These are phyloP conservation scores for Ganoderma sinense DNA, from an alignment of 1,284 basidiomycete genomes.

Conservation along the genomic window DNA sequence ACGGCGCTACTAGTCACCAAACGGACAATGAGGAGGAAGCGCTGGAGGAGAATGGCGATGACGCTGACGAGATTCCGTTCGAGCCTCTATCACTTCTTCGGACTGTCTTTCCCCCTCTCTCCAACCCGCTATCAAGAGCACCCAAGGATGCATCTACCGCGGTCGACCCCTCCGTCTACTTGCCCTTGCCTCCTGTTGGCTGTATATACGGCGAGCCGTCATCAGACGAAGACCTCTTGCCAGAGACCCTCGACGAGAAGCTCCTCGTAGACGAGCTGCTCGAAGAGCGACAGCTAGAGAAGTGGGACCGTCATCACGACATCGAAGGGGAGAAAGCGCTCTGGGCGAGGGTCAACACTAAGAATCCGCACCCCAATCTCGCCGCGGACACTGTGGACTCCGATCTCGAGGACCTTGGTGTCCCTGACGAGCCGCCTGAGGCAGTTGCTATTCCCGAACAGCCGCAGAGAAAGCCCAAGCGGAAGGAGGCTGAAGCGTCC, in stretches of 20 bases:
- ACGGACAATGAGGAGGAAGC: background rate
- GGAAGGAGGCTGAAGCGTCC: background rate
- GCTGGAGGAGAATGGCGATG: conserved; percentile 10
- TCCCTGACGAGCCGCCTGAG: background rate
- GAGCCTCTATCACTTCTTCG: conserved; percentile 29
- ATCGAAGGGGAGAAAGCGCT: conserved; percentile 39
- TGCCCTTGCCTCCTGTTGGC: conserved; percentile 34
- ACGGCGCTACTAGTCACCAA: too few species aligned
- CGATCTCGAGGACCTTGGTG: conserved; percentile 1
- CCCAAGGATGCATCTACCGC: conserved; percentile 8
- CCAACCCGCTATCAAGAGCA: conserved; percentile 28
- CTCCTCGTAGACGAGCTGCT: conserved; percentile 50
- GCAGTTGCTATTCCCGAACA: background rate
- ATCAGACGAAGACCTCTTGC: conserved; percentile 43
- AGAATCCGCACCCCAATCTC: background rate
- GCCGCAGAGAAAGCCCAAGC: background rate
- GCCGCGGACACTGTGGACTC: background rate
- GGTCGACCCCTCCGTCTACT: conserved; percentile 24
- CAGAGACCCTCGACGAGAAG: conserved; percentile 51
- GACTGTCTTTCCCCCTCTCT: conserved; percentile 37
- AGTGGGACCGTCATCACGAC: conserved; percentile 43
- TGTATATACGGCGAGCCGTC: conserved; percentile 14
- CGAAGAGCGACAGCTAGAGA: conserved; percentile 56
- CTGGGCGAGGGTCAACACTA: conserved; percentile 35
- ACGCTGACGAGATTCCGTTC: background rate